phyloP scores from a whole-genome alignment of 1,139 yeast genomes.

The Saccharomyces hybrid region DNA sequence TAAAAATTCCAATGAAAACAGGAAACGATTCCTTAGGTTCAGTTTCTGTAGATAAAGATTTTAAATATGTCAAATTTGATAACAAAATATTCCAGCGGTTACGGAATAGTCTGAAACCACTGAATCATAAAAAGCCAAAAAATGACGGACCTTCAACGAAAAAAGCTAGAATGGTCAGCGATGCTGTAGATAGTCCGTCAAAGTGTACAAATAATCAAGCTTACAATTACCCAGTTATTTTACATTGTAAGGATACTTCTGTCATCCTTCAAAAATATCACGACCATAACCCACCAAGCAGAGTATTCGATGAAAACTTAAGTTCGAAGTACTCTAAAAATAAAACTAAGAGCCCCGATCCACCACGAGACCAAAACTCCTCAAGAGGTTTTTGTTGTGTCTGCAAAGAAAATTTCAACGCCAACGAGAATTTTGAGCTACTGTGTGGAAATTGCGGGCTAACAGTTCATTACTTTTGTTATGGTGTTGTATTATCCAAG shows the following conservation, averaged over 20 bases:
- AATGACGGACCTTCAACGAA: background rate
- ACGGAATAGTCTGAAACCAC: background rate
- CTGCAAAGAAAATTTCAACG: conserved; percentile 41
- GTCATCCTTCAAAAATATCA: background rate
- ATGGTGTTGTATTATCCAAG: conserved; percentile 40
- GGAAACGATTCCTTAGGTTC: background rate
- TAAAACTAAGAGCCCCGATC: background rate
- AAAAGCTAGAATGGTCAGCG: background rate
- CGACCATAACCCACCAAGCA: background rate
- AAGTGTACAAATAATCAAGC: background rate
- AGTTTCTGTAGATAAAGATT: conserved; percentile 11
- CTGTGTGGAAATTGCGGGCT: conserved; percentile 65
- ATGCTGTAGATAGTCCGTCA: background rate
- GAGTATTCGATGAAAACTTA: background rate
- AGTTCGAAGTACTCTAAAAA: background rate
- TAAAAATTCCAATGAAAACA: conserved; percentile 5
- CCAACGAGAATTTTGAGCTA: no score
- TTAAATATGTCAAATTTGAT: conserved; percentile 4
- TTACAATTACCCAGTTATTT: background rate
- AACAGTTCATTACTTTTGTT: conserved; percentile 63
- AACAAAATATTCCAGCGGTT: background rate
- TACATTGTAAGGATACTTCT: background rate
- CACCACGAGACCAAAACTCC: background rate
- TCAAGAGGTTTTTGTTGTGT: conserved; percentile 39
- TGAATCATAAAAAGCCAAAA: background rate